These are phyloP conservation scores for Tolypocladium nubicola DNA, from an alignment of 2,329 filamentous ascomycete species.

Conservation along the genomic window DNA sequence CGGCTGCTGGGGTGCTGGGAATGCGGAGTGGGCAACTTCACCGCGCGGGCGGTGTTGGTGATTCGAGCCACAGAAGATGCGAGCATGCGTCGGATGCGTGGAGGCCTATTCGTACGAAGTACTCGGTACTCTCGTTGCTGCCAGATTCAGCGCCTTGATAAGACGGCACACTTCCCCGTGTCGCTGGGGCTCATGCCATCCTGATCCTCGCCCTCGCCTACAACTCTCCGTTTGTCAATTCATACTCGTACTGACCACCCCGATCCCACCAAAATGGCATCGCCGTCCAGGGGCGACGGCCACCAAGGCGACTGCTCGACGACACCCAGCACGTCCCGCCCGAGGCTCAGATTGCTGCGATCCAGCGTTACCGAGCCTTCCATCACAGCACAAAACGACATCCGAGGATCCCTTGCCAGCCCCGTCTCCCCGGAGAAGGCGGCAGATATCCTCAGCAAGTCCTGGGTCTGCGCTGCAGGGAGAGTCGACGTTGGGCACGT, in stretches of 20 bases:
- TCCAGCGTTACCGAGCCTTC: conserved; percentile 47
- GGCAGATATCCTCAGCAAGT: conserved; percentile 42
- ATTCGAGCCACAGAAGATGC: not conserved
- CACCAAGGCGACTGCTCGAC: not conserved
- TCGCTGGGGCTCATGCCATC: not conserved
- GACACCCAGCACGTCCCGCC: not conserved
- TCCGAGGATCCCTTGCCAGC: conserved; percentile 37
- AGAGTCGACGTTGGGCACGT: not conserved
- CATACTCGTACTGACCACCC: not conserved
- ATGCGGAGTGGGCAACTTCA: not conserved
- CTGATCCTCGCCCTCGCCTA: not conserved
- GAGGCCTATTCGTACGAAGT: not conserved
- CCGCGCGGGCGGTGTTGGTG: not conserved
- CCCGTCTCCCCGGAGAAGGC: conserved; percentile 39
- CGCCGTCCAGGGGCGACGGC: not conserved
- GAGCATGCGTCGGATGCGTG: not conserved
- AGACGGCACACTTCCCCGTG: not conserved
- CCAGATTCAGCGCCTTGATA: not conserved
- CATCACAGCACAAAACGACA: conserved; percentile 44
- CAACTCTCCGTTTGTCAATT: not conserved
- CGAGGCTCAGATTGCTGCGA: conserved; percentile 26
- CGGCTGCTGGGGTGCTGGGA: not conserved
- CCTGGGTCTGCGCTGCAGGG: conserved; percentile 34
- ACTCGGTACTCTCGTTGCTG: not conserved
- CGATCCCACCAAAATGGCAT: not conserved